Evolutionary conservation across 129 eudicot species (phyloP).

Genomic region (Scalesia atractyloides): DNA sequence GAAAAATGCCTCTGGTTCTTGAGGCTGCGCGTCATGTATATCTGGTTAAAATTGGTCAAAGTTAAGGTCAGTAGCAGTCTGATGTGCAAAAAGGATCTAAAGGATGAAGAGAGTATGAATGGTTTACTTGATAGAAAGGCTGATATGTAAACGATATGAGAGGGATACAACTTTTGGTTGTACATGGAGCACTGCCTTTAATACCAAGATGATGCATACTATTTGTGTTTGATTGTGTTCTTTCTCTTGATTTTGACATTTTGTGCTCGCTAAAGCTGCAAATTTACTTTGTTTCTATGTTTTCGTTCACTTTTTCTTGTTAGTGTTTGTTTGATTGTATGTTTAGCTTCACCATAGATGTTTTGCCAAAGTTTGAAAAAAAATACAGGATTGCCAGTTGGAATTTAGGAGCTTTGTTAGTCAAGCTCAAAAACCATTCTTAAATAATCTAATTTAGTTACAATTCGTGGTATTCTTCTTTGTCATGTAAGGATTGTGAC

Average conservation of each 20-base stretch:
- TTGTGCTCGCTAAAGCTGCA: constrained; percentile 16
- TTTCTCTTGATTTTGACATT: constrained; percentile 8
- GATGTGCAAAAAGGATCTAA: not conserved
- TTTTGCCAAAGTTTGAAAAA: not conserved
- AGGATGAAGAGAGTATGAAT: not conserved
- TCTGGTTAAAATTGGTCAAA: not conserved
- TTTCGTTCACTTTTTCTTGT: not conserved
- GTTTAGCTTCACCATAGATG: not conserved
- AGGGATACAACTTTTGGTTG: not conserved
- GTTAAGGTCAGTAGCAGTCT: not conserved
- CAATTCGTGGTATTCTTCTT: not conserved
- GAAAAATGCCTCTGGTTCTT: not conserved
- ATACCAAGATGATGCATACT: not conserved
- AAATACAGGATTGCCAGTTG: not conserved
- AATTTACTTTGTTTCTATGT: not conserved
- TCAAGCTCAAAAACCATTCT: not conserved
- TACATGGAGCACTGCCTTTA: not conserved
- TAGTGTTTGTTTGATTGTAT: not conserved
- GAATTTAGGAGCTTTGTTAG: not conserved
- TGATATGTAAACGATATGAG: not conserved
- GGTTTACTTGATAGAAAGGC: not conserved
- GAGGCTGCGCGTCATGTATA: not conserved
- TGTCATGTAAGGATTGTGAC: not conserved
- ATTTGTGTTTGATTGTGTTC: not conserved
- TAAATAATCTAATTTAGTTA: not conserved